Evolutionary conservation across 2,329 filamentous ascomycete genomes (phyloP), one percentile per base, ranked within the genome.

Genomic region (Ascochyta viciae-villosae): DNA sequence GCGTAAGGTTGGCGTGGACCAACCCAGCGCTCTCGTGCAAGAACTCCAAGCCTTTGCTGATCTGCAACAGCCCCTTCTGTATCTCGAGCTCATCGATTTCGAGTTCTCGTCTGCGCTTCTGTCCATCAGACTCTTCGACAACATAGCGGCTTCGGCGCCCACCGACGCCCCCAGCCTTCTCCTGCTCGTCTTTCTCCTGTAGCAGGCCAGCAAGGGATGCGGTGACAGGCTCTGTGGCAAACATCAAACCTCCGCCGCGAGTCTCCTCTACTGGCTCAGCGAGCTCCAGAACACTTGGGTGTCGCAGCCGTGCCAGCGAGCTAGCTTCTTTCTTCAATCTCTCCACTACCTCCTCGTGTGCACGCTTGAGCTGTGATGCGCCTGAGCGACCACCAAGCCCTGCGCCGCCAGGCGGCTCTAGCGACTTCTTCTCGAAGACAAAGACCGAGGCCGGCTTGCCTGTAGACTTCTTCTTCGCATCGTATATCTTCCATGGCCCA

Each of bases 1-100:
- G 95, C 0, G 93, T 98, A 61, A 99, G 77, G 72, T 99, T 99
- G 43, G 90, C 92, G 76, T 99, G 95, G 0, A 98, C 91, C 44
- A 99, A 83, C 0, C 92, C 92, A 9, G 94, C 94, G 72, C 94
- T 96, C 72, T 98, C 94, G 72, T 98, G 94, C 57, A 98, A 79
- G 72, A 98, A 98, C 76, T 98, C 94, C 27, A 98, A 81, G 3
- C 93, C 94, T 74, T 97, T 97, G 70, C 89, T 93, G 61, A 99
- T 85, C 75, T 99, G 95, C 58, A 98, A 79, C 60, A 99, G 76
- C 0, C 95, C 95, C 77, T 99, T 99, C 75, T 99, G 95, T 67
- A 98, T 96, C 77, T 99, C 95, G 56, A 99, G 81, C 78, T 98
- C 95, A 72, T 99, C 95, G 59, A 99, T 91, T 74, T 98, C 94